A percentile compares a stretch with the other conserved stretches of the same genome.
Conservation (phyloP, 106 monocot species). For the Xerophyta viscosa region DNA sequence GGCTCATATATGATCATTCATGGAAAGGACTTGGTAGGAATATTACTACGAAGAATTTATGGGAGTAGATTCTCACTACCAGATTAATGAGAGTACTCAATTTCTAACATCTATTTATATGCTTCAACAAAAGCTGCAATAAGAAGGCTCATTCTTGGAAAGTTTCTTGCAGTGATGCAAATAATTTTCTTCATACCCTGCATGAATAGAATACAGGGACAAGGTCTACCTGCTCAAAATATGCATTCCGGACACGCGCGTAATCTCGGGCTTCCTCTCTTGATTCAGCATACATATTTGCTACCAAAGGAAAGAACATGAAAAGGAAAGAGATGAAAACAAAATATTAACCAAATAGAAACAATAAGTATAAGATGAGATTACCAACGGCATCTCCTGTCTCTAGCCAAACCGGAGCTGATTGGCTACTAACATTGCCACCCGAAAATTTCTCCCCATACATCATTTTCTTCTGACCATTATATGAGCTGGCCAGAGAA, state of each 20-base stretch:
- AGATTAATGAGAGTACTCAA: no score
- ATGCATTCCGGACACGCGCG: constrained; percentile 58
- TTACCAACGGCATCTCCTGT: constrained; percentile 72
- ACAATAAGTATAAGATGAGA: constrained; percentile 4
- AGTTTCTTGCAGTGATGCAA: no score
- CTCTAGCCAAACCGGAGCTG: constrained; percentile 63
- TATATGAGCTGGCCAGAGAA: constrained; percentile 22
- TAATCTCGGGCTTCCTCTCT: constrained; percentile 72
- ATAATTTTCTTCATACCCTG: no score
- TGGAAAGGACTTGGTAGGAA: no score
- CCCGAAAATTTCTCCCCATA: constrained; percentile 28
- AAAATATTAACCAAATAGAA: not conserved
- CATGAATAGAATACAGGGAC: not conserved
- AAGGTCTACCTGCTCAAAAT: constrained; percentile 63
- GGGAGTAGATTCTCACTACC: no score
- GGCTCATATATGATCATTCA: no score
- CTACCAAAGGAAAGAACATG: constrained; percentile 27
- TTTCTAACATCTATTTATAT: no score
- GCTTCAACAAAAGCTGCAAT: no score
- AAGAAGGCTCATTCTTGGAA: no score
- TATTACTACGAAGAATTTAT: no score
- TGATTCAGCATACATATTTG: constrained; percentile 52
- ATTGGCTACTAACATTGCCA: constrained; percentile 9
- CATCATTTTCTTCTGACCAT: constrained; percentile 28
- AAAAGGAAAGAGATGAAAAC: constrained; percentile 1